Conservation (phyloP, 2,329 filamentous ascomycete species). For the Fusarium sp. region DNA sequence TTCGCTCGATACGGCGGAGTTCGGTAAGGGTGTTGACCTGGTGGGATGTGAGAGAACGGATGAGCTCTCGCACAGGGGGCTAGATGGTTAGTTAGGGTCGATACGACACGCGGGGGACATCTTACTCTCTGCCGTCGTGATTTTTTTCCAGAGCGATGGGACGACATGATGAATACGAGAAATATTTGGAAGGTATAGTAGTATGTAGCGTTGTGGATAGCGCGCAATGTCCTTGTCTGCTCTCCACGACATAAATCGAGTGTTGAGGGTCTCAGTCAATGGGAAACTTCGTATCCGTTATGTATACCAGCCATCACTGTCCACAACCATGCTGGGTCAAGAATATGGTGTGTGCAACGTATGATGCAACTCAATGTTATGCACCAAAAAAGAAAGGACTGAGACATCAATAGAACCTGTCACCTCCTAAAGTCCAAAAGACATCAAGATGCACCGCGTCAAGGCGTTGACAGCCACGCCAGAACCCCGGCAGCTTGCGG, state of each 20-base stretch:
- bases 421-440: neutral
- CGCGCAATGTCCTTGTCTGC: neutral
- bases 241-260: neutral
- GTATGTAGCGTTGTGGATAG: neutral
- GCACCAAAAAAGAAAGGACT: conserved; percentile 2
- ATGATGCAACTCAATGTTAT: neutral
- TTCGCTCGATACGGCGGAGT: conserved; percentile 77
- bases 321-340: neutral
- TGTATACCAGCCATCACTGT: neutral
- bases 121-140: neutral
- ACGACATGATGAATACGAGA: neutral
- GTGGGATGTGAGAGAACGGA: conserved; percentile 73
- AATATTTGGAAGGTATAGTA: neutral
- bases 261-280: neutral
- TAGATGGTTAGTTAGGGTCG: conserved; percentile 49
- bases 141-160: neutral
- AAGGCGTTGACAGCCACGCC: neutral
- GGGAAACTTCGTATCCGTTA: neutral
- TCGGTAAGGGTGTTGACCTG: conserved; percentile 81
- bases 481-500: neutral
- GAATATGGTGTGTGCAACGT: neutral
- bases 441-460: neutral
- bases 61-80: conserved; percentile 67
- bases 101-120: neutral
- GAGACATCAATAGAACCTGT: neutral